Percentiles rank a stretch among this genome's conserved stretches.
phyloP scores from a whole-genome alignment of 2,329 filamentous ascomycete species.

The Colletotrichum navitas region DNA sequence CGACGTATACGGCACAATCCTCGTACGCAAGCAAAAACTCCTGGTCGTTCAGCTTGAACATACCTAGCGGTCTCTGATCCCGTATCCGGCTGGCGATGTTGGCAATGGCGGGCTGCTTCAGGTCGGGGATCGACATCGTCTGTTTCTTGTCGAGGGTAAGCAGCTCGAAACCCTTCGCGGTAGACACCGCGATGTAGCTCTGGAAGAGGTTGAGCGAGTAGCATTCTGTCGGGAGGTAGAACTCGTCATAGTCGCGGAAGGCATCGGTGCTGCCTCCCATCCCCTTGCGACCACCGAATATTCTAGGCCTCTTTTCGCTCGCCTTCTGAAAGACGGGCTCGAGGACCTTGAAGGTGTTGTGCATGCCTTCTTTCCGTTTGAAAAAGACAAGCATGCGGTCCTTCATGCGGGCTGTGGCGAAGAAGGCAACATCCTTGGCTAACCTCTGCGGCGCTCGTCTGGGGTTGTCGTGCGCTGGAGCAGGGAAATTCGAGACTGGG shows the following conservation, averaged over 20 bases:
- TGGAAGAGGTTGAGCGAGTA: constrained; percentile 97
- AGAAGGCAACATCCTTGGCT: constrained; percentile 94
- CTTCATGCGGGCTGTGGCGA: constrained; percentile 96
- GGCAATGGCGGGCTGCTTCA: constrained; percentile 81
- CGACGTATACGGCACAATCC: constrained; percentile 96
- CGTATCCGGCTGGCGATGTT: constrained; percentile 88
- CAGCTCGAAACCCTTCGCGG: constrained; percentile 92
- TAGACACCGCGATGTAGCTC: constrained; percentile 90
- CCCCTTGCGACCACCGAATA: constrained; percentile 70
- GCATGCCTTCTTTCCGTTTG: constrained; percentile 93
- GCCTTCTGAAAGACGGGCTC: constrained; percentile 96
- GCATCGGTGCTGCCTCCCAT: constrained; percentile 86
- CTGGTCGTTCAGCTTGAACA: constrained; percentile 94
- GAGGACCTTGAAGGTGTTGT: constrained; percentile 95
- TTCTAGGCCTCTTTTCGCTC: constrained; percentile 81
- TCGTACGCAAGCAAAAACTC: constrained; percentile 96
- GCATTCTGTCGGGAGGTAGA: constrained; percentile 96
- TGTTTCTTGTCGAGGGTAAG: constrained; percentile 98
- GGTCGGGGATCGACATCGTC: constrained; percentile 91
- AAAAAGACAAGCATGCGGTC: constrained; percentile 95
- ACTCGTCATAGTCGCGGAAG: constrained; percentile 98
- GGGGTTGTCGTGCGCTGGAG: constrained; percentile 76
- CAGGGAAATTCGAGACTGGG: constrained; percentile 71
- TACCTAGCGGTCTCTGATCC: constrained; percentile 88
- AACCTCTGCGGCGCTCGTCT: constrained; percentile 92